phyloP scores from a whole-genome alignment of 208 protist species.

The Histomonas meleagridis region DNA sequence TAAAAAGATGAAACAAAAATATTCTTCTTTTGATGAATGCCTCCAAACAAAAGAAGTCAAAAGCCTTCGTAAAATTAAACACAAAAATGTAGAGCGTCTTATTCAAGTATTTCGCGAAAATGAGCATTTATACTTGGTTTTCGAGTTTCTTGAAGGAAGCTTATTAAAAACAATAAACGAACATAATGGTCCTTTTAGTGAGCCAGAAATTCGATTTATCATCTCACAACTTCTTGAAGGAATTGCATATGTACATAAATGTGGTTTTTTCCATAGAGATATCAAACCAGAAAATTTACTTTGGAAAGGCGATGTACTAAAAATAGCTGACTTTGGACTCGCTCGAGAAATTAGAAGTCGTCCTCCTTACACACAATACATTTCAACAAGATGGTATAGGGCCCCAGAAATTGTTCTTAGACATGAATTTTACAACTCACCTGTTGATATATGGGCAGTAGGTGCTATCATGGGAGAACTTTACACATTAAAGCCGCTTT shows the following conservation, averaged over 20 bases:
- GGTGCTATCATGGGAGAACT: constrained; percentile 67
- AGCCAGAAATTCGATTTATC: neutral
- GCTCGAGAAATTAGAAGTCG: constrained; percentile 64
- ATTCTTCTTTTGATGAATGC: constrained; percentile 86
- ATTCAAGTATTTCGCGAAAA: constrained; percentile 8
- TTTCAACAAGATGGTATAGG: constrained; percentile 70
- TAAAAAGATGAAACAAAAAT: constrained; percentile 93
- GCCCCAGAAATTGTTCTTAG: constrained; percentile 69
- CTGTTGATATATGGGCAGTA: constrained; percentile 66
- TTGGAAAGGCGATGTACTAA: constrained; percentile 43
- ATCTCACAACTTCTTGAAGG: neutral
- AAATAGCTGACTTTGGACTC: constrained; percentile 82
- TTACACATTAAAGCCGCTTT: constrained; percentile 69
- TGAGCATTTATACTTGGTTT: constrained; percentile 6
- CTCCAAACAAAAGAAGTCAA: constrained; percentile 75
- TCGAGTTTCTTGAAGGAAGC: neutral
- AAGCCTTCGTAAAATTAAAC: neutral
- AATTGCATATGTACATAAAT: neutral
- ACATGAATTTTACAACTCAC: constrained; percentile 55
- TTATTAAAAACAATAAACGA: neutral
- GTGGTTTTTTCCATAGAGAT: constrained; percentile 20
- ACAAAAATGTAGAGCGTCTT: neutral
- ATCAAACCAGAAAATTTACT: constrained; percentile 25
- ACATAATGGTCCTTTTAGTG: neutral
- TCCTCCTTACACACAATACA: constrained; percentile 72